Conservation (phyloP, 192 early-diverging fungal genomes). For the Rhizoclosmatium globosum region DNA sequence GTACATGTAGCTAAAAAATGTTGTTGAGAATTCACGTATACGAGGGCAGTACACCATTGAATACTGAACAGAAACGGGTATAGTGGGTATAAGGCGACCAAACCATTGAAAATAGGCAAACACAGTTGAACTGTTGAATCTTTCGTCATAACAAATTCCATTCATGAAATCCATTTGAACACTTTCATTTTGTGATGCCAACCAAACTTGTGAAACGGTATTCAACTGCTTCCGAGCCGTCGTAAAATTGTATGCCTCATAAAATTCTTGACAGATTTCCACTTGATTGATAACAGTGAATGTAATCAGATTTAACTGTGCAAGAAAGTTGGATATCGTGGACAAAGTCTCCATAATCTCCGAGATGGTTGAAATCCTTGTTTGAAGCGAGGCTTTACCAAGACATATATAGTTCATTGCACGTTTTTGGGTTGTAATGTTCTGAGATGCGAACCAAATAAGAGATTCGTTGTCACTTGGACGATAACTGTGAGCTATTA, state of each 20-base stretch:
- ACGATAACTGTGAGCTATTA: too few relatives aligned
- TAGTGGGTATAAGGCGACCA: not conserved
- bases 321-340: not conserved
- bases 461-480: too few relatives aligned
- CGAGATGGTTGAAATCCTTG: too few relatives aligned
- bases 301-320: not conserved
- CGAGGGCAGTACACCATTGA: not conserved
- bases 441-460: too few relatives aligned
- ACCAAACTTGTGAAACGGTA: not conserved
- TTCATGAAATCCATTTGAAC: not conserved
- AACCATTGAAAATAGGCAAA: not conserved
- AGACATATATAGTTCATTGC: too few relatives aligned
- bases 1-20: not conserved
- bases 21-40: not conserved
- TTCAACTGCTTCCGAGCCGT: not conserved
- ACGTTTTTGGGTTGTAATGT: too few relatives aligned
- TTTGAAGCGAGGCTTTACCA: too few relatives aligned
- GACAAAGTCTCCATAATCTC: not conserved
- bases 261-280: not conserved
- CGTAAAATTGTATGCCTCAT: not conserved
- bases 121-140: not conserved
- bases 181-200: not conserved
- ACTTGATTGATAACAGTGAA: not conserved
- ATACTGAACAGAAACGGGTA: not conserved
- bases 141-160: not conserved